Conservation (phyloP, 1,284 basidiomycete species). For the Ganoderma lucidum region DNA sequence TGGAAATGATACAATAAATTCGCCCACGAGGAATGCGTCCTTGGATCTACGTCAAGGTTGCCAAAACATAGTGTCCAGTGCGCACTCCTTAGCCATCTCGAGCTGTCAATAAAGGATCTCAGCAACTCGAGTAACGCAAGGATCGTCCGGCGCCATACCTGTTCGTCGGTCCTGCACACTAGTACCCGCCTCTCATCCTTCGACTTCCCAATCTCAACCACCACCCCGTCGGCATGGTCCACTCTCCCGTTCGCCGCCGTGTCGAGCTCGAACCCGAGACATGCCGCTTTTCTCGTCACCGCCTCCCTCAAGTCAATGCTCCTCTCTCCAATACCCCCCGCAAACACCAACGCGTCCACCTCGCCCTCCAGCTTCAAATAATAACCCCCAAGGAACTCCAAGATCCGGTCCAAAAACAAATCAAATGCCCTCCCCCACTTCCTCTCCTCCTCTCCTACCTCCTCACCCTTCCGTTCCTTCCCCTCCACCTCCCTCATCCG, state of each 20-base stretch:
- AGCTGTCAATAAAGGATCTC: slow-evolving; percentile 46
- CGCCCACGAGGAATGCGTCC: neutral
- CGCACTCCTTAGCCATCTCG: slow-evolving; percentile 73
- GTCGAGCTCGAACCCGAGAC: slow-evolving; percentile 67
- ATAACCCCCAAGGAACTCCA: slow-evolving; percentile 78
- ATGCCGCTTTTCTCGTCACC: slow-evolving; percentile 59
- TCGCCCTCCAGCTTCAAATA: slow-evolving; percentile 71
- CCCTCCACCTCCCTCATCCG: slow-evolving; percentile 38
- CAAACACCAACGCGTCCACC: slow-evolving; percentile 85
- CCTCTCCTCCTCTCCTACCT: slow-evolving; percentile 40
- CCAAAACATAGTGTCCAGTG: slow-evolving; percentile 51
- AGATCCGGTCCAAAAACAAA: slow-evolving; percentile 78
- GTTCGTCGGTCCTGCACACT: slow-evolving; percentile 72
- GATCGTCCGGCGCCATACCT: slow-evolving; percentile 35
- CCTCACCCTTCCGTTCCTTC: slow-evolving; percentile 35
- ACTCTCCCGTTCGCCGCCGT: slow-evolving; percentile 48
- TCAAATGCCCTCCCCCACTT: slow-evolving; percentile 68
- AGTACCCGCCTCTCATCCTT: slow-evolving; percentile 50
- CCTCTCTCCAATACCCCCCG: slow-evolving; percentile 87
- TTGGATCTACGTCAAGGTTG: slow-evolving; percentile 7
- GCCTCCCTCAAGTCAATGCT: slow-evolving; percentile 66
- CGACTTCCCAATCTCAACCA: slow-evolving; percentile 54
- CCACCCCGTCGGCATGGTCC: slow-evolving; percentile 47
- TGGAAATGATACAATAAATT: neutral
- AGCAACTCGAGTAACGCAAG: slow-evolving; percentile 2